phyloP scores from a whole-genome alignment of 2,329 filamentous ascomycete genomes.

The Cadophora luteo-olivacea region DNA sequence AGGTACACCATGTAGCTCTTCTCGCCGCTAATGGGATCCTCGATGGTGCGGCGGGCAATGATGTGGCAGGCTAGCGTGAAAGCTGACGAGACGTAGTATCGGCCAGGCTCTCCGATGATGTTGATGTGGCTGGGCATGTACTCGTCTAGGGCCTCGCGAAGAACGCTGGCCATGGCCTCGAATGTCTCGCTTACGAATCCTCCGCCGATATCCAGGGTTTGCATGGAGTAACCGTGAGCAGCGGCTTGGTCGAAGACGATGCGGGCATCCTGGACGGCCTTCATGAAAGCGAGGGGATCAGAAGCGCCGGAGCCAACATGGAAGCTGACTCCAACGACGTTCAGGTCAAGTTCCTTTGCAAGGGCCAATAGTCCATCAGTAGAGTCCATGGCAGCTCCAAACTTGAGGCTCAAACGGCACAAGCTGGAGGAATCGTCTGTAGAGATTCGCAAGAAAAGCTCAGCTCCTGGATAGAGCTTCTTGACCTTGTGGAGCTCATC shows the following conservation, averaged over 20 bases:
- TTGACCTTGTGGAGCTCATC: constrained; percentile 99
- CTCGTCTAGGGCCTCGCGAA: constrained; percentile 80
- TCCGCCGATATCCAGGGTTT: constrained; percentile 91
- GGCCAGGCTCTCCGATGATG: constrained; percentile 94
- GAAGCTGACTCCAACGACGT: constrained; percentile 95
- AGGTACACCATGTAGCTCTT: constrained; percentile 95
- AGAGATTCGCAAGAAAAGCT: constrained; percentile 92
- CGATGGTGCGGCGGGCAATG: constrained; percentile 90
- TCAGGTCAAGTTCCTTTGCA: constrained; percentile 82
- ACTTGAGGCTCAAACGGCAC: constrained; percentile 96
- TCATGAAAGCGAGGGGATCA: constrained; percentile 88
- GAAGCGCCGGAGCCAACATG: constrained; percentile 96
- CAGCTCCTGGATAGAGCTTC: constrained; percentile 84
- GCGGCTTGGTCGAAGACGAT: constrained; percentile 86
- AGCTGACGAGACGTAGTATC: constrained; percentile 92
- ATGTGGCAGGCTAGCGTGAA: constrained; percentile 96
- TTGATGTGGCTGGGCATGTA: constrained; percentile 82
- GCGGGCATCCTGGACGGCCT: constrained; percentile 89
- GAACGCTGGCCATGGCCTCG: constrained; percentile 83
- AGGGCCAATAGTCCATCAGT: constrained; percentile 79
- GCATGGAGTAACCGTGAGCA: constrained; percentile 78
- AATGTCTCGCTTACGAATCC: constrained; percentile 93
- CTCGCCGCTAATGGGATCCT: constrained; percentile 68
- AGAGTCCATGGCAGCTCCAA: constrained; percentile 87
- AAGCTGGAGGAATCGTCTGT: constrained; percentile 95